phyloP scores from a whole-genome alignment of 2,329 filamentous ascomycete genomes.

The Laburnicola sp. region DNA sequence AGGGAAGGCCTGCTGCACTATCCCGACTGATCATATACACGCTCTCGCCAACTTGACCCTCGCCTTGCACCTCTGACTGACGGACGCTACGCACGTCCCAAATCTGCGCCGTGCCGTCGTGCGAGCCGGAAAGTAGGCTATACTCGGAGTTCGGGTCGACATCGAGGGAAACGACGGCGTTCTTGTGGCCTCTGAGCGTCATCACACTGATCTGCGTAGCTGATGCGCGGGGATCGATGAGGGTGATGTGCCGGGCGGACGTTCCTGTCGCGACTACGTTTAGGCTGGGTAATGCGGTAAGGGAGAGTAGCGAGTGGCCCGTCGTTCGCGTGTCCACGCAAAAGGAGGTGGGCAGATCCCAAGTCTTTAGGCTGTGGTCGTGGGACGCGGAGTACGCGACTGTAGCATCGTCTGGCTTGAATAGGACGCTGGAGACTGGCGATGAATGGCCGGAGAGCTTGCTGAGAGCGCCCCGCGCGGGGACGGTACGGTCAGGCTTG shows the following conservation, averaged over 20 bases:
- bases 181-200: conserved; percentile 88
- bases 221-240: conserved; percentile 86
- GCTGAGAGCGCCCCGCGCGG: conserved; percentile 77
- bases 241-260: conserved; percentile 80
- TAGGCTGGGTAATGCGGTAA: conserved; percentile 71
- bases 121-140: conserved; percentile 83
- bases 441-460: conserved; percentile 73
- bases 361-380: conserved; percentile 88
- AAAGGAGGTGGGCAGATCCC: conserved; percentile 80
- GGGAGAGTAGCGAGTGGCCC: conserved; percentile 77
- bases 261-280: conserved; percentile 74
- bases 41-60: conserved; percentile 65
- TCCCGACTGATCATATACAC: conserved; percentile 78
- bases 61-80: conserved; percentile 56
- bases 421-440: conserved; percentile 76
- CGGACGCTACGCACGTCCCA: conserved; percentile 85
- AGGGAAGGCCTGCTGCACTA: conserved; percentile 59
- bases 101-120: conserved; percentile 88
- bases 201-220: conserved; percentile 78
- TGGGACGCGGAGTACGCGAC: conserved; percentile 90
- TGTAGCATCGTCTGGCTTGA: conserved; percentile 81
- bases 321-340: conserved; percentile 83
- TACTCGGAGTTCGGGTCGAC: conserved; percentile 70
- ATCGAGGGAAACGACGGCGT: conserved; percentile 65
- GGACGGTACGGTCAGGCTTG: conserved; percentile 61